Evolutionary conservation across 805 yeast genomes (phyloP).

Genomic region (Spathaspora boniae): DNA sequence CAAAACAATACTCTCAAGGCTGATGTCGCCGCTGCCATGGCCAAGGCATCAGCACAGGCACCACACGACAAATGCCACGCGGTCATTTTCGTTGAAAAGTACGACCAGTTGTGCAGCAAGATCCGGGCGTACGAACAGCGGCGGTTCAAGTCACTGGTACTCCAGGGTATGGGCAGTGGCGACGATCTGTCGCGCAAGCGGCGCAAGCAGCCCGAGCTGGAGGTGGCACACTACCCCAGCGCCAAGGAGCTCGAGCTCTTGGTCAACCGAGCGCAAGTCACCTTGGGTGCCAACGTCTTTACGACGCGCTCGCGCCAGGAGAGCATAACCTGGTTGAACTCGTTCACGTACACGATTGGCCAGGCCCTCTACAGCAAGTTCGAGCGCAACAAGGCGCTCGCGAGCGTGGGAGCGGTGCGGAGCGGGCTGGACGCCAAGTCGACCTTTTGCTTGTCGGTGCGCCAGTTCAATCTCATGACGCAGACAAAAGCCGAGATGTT

Average conservation of each 20-base stretch:
- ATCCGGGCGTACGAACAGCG: slow-evolving; percentile 45
- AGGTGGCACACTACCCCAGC: slow-evolving; percentile 10
- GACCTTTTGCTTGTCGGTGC: slow-evolving; percentile 47
- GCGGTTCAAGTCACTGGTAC: slow-evolving; percentile 35
- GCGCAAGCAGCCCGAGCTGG: slow-evolving; percentile 5
- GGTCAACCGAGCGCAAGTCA: slow-evolving; percentile 44
- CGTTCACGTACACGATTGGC: slow-evolving; percentile 56
- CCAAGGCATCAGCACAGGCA: not conserved
- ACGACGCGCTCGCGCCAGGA: slow-evolving; percentile 47
- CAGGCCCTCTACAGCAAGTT: slow-evolving; percentile 51
- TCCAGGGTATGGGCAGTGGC: slow-evolving; percentile 13
- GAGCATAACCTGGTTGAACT: slow-evolving; percentile 48
- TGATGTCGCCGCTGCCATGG: slow-evolving; percentile 4
- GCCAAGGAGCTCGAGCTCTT: slow-evolving; percentile 37
- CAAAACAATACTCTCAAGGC: slow-evolving; percentile 1
- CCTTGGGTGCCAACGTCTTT: slow-evolving; percentile 47
- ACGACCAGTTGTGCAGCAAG: slow-evolving; percentile 43
- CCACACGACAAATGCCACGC: slow-evolving; percentile 15
- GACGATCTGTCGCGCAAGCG: slow-evolving; percentile 6
- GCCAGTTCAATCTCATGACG: slow-evolving; percentile 59
- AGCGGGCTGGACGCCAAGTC: slow-evolving; percentile 50
- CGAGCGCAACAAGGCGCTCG: slow-evolving; percentile 51
- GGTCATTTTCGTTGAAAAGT: slow-evolving; percentile 47
- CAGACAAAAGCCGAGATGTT: slow-evolving; percentile 47
- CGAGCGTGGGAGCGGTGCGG: slow-evolving; percentile 52